Evolutionary conservation across 2,329 filamentous ascomycete species (phyloP), one percentile per base, ranked within the genome.

Genomic region (Epichloe baconii): DNA sequence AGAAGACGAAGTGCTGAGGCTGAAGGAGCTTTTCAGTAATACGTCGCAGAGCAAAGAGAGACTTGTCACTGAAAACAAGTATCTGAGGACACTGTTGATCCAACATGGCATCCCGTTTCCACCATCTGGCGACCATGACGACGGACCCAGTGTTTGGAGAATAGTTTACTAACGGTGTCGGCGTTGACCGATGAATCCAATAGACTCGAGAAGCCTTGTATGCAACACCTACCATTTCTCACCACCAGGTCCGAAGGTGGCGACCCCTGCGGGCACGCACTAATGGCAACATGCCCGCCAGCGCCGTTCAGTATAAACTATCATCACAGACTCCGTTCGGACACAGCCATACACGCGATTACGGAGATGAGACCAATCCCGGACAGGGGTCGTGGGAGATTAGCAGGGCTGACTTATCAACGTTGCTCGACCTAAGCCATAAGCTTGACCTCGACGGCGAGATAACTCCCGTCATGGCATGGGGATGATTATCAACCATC

Each of bases 391-490:
- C 90, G 47, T 91, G 88, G 70, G 85, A 93, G 63, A 71, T 93
- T 5, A 82, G 77, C 53, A 86, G 85, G 64, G 78, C 78, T 38
- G 88, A 93, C 61, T 75, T 98, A 47, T 73, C 83, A 48, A 94
- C 86, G 50, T 74, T 97, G 50, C 77, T 96, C 54, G 86, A 95
- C 62, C 76, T 96, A 51, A 95, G 88, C 69, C 79, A 83, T 59
- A 82, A 83, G 59, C 75, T 96, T 26, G 83, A 93, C 59, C 79
- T 93, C 2, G 87, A 93, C 54, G 88, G 88, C 49, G 88, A 94
- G 68, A 87, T 97, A 61, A 97, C 91, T 17, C 93, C 93, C 0
- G 86, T 96, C 57, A 95, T 95, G 88, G 90, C 90, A 0, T 91
- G 93, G 81, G 88, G 47, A 85, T 87, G 69, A 77, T 97, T 47